phyloP scores from a whole-genome alignment of 2,329 filamentous ascomycete genomes.

The Trichoderma simmonsii region DNA sequence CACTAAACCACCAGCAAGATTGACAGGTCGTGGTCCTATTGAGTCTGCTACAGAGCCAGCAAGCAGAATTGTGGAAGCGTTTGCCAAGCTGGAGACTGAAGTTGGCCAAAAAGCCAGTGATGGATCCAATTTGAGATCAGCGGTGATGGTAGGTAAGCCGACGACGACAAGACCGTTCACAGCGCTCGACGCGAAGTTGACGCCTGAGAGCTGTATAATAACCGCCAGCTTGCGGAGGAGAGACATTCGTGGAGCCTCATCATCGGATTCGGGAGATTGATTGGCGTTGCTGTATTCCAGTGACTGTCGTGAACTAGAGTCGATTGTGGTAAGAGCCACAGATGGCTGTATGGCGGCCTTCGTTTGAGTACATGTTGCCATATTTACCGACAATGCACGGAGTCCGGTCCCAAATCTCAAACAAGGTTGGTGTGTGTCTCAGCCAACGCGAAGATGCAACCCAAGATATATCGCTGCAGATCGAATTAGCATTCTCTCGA shows the following conservation, averaged over 20 bases:
- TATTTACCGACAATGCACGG: background rate
- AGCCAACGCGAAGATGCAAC: background rate
- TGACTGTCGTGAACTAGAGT: background rate
- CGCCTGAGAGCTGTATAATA: background rate
- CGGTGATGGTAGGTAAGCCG: background rate
- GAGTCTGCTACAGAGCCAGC: background rate
- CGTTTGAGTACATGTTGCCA: background rate
- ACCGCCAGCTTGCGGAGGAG: background rate
- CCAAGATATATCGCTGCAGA: background rate
- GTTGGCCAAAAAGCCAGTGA: background rate
- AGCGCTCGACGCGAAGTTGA: background rate
- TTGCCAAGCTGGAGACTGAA: background rate
- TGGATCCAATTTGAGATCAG: background rate
- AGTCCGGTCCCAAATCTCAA: background rate
- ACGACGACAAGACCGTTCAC: background rate
- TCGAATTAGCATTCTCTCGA: background rate
- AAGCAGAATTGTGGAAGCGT: background rate
- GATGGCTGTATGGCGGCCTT: background rate
- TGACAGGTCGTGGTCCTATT: background rate
- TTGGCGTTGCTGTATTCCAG: constrained; percentile 21
- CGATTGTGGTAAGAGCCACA: background rate
- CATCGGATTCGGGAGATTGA: background rate
- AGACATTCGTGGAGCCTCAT: background rate
- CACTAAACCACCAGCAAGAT: background rate
- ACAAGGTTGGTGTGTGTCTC: background rate